Conservation (phyloP, 805 yeast species). For the Sugiyamaella marilandica region DNA sequence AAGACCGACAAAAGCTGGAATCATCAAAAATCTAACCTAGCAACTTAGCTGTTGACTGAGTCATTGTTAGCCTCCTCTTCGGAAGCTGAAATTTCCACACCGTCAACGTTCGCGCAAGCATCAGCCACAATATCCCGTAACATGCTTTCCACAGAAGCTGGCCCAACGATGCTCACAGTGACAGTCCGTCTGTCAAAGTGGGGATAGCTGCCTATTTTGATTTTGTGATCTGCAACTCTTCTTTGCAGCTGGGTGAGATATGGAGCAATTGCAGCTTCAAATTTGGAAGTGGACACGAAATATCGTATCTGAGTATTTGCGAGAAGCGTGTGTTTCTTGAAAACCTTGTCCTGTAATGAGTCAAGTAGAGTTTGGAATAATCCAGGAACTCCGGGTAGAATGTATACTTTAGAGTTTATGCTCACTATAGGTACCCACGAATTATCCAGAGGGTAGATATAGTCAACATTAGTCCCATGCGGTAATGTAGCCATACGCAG, state of each 20-base stretch:
- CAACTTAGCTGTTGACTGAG: background rate
- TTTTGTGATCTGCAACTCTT: slow-evolving; percentile 33
- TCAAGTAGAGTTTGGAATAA: slow-evolving; percentile 54
- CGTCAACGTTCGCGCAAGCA: slow-evolving; percentile 46
- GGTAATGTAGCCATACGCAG: slow-evolving; percentile 82
- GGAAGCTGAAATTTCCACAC: slow-evolving; percentile 51
- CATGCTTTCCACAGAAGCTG: slow-evolving; percentile 33
- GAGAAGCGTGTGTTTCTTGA: slow-evolving; percentile 36
- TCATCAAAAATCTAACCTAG: too few relatives aligned
- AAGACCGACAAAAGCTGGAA: background rate
- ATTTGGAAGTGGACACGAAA: slow-evolving; percentile 55
- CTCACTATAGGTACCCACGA: slow-evolving; percentile 85
- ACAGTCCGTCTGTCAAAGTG: slow-evolving; percentile 60
- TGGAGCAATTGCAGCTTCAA: slow-evolving; percentile 69
- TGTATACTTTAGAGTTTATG: slow-evolving; percentile 57
- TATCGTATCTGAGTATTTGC: slow-evolving; percentile 37
- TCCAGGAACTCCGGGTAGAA: slow-evolving; percentile 82
- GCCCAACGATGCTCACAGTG: slow-evolving; percentile 73
- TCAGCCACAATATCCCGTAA: slow-evolving; percentile 45
- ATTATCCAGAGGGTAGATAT: slow-evolving; percentile 42
- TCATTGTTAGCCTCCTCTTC: slow-evolving; percentile 42
- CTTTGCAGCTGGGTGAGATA: slow-evolving; percentile 50
- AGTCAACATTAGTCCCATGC: slow-evolving; percentile 31
- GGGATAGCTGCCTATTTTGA: slow-evolving; percentile 84
- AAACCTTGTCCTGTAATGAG: slow-evolving; percentile 38